phyloP scores from a whole-genome alignment of 2,329 filamentous ascomycete genomes.

The Sarocladium oryzae region DNA sequence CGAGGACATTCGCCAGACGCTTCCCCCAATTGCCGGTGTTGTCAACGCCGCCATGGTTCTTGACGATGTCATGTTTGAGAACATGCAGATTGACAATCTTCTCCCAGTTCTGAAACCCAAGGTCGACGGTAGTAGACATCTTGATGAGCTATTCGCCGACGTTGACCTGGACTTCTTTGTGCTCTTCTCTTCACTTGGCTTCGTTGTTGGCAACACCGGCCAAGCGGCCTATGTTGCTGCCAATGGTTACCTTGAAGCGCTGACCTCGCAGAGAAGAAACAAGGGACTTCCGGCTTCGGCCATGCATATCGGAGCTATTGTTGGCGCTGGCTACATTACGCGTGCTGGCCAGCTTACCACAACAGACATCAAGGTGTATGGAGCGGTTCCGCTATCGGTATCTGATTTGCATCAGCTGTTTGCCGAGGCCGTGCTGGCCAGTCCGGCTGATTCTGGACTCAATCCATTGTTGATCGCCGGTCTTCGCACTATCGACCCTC shows the following conservation, averaged over 20 bases:
- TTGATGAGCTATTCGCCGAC: conserved; percentile 24
- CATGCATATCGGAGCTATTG: conserved; percentile 31
- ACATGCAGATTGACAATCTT: conserved; percentile 15
- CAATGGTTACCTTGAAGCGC: conserved; percentile 34
- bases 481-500: conserved; percentile 6
- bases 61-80: conserved; percentile 24
- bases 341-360: conserved; percentile 9
- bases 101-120: conserved; percentile 21
- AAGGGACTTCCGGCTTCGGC: conserved; percentile 29
- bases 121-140: conserved; percentile 23
- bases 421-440: conserved; percentile 21
- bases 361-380: conserved; percentile 16
- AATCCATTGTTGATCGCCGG: conserved; percentile 11
- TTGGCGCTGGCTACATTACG: conserved; percentile 36
- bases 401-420: conserved; percentile 24
- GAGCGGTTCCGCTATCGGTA: background rate
- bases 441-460: conserved; percentile 10
- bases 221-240: conserved; percentile 41
- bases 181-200: conserved; percentile 24
- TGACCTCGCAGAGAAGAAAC: conserved; percentile 28
- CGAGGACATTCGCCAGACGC: conserved; percentile 18
- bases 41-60: conserved; percentile 39
- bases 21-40: conserved; percentile 32
- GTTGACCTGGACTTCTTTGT: conserved; percentile 31
- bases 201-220: conserved; percentile 22